A percentile compares a stretch with the other conserved stretches of the same genome.
phyloP scores from a whole-genome alignment of 306 rosid species.

The Vicia villosa region DNA sequence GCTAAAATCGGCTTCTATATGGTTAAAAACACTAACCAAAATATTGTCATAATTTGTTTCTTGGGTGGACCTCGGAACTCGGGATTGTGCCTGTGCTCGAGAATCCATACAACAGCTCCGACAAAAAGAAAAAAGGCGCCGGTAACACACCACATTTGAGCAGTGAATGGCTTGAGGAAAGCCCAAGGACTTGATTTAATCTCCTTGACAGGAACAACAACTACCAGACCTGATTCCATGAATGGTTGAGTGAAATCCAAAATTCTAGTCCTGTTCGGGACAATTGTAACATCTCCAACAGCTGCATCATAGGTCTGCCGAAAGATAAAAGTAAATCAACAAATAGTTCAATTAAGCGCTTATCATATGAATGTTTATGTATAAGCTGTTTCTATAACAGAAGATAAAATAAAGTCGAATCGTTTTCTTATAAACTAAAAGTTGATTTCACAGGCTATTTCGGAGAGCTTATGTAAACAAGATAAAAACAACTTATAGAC shows the following conservation, averaged over 20 bases:
- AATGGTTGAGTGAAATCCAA: slow-evolving; percentile 97
- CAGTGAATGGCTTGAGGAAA: slow-evolving; percentile 85
- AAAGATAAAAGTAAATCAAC: slow-evolving; percentile 35
- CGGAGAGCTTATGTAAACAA: too few species aligned
- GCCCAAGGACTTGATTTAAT: slow-evolving; percentile 84
- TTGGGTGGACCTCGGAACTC: slow-evolving; percentile 93
- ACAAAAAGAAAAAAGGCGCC: slow-evolving; percentile 75
- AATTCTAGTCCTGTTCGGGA: slow-evolving; percentile 78
- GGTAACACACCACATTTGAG: slow-evolving; percentile 85
- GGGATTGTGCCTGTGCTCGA: slow-evolving; percentile 81
- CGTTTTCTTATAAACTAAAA: too few species aligned
- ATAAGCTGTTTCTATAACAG: too few species aligned
- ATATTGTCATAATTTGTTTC: slow-evolving; percentile 71
- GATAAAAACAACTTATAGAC: too few species aligned
- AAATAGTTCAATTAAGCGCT: background rate
- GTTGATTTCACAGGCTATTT: too few species aligned
- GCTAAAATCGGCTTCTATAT: slow-evolving; percentile 18
- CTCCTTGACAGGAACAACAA: slow-evolving; percentile 76
- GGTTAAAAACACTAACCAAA: slow-evolving; percentile 64
- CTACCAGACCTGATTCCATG: slow-evolving; percentile 83
- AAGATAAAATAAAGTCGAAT: too few species aligned
- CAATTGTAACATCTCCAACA: slow-evolving; percentile 92
- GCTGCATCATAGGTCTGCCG: slow-evolving; percentile 84
- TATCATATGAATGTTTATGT: too few species aligned
- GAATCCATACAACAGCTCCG: slow-evolving; percentile 95